phyloP scores from a whole-genome alignment of 441 rosid genomes.

The Brassica hybrid region DNA sequence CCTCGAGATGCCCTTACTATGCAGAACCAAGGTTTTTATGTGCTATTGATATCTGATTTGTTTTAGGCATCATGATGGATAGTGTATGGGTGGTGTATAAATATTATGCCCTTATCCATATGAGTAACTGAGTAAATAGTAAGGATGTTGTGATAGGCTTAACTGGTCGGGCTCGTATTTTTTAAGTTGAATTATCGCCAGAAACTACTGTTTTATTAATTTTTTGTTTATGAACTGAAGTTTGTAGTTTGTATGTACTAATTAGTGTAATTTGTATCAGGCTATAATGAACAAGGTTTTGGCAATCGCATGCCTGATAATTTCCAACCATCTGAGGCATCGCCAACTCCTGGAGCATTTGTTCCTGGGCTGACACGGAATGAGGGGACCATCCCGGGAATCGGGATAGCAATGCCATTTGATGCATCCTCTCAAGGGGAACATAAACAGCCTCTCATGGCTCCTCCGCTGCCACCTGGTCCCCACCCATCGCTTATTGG shows the following conservation, averaged over 20 bases:
- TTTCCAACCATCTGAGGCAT: slow-evolving; percentile 73
- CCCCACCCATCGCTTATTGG: slow-evolving; percentile 95
- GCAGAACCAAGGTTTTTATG: slow-evolving; percentile 79
- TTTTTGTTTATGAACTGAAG: neutral
- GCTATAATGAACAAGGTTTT: slow-evolving; percentile 85
- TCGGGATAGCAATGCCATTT: slow-evolving; percentile 82
- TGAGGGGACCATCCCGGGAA: slow-evolving; percentile 96
- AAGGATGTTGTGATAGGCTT: slow-evolving; percentile 28
- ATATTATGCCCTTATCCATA: slow-evolving; percentile 11
- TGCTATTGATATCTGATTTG: slow-evolving; percentile 2
- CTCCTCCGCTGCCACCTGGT: slow-evolving; percentile 97
- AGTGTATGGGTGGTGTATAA: slow-evolving; percentile 11
- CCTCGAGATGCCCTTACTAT: slow-evolving; percentile 80
- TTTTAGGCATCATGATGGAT: neutral
- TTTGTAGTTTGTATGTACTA: slow-evolving; percentile 4
- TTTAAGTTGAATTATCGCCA: slow-evolving; percentile 2
- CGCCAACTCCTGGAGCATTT: slow-evolving; percentile 82
- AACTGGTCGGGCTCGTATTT: slow-evolving; percentile 11
- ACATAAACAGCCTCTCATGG: slow-evolving; percentile 70
- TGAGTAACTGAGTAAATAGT: neutral
- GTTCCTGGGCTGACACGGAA: slow-evolving; percentile 78
- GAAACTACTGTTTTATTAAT: neutral
- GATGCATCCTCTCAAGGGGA: slow-evolving; percentile 86
- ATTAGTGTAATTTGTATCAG: slow-evolving; percentile 47
- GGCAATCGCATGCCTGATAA: slow-evolving; percentile 79